Percentiles rank a stretch among this genome's conserved stretches.
These are phyloP conservation scores for Amanita jacksonii DNA, from an alignment of 768 basidiomycete species.

Conservation along the genomic window DNA sequence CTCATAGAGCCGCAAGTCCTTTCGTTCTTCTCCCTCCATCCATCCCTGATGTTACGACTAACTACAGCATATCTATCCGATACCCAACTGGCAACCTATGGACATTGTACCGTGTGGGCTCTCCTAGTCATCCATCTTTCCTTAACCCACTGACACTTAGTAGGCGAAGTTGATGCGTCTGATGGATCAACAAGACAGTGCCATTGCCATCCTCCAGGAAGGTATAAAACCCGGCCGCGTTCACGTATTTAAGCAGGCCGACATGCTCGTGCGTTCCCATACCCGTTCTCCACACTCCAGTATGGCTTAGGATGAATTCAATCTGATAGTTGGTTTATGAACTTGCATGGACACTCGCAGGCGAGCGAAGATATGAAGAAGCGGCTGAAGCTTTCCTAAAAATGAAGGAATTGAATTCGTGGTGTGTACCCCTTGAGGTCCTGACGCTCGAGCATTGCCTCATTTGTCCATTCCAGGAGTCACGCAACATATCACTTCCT, in stretches of 20 bases:
- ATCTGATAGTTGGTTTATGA: conserved; percentile 66
- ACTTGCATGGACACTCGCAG: conserved; percentile 66
- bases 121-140: background rate
- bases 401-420: conserved; percentile 59
- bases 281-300: too few relatives aligned
- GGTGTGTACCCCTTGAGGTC: too few relatives aligned
- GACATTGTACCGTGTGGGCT: conserved; percentile 57
- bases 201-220: conserved; percentile 50
- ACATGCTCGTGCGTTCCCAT: conserved; percentile 44
- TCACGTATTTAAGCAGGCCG: conserved; percentile 59
- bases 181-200: conserved; percentile 51
- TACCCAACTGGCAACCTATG: conserved; percentile 65
- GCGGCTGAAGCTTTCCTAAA: conserved; percentile 57
- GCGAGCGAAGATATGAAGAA: conserved; percentile 55
- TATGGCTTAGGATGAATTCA: too few relatives aligned
- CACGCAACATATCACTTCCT: conserved; percentile 75
- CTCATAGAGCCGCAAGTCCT: conserved; percentile 59
- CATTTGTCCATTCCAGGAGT: conserved; percentile 34
- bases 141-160: background rate
- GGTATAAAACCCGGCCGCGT: conserved; percentile 46
- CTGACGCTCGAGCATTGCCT: conserved; percentile 12
- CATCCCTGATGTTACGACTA: background rate
- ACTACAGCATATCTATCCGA: conserved; percentile 36
- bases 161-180: conserved; percentile 74
- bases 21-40: background rate